Evolutionary conservation across 208 protist species (phyloP), one percentile per base, ranked within the genome.

Genomic region (Wallacemonas sp.): DNA sequence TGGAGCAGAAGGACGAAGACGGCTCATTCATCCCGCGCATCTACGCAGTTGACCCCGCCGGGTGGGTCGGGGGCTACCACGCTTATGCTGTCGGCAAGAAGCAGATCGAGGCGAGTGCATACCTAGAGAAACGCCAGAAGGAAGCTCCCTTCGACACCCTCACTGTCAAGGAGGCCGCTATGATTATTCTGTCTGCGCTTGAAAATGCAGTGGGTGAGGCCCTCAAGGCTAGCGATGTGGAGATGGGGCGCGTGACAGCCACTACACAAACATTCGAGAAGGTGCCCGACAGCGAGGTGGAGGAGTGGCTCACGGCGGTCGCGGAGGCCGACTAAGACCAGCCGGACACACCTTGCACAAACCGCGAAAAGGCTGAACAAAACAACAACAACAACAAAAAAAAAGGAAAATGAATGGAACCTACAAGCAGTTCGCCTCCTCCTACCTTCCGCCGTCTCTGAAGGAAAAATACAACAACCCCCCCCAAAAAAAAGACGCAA

Each of bases 101-200:
- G 73, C 94, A 99, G 72, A 88, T 94, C 66, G 98, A 99, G 72
- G 95, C 96, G 8, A 97, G 71, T 65, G 97, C 98, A 17, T 97
- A 95, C 64, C 77, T 99, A 15, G 97, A 99, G 71, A 99, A 99
- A 89, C 94, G 94, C 19, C 86, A 98, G 70, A 98, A 98, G 77
- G 69, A 62, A 46, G 84, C 84, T 19, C 78, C 86, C 4, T 88
- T 97, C 60, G 78, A 96, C 31, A 77, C 75, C 0, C 81, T 96
- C 2, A 60, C 78, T 8, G 72, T 93, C 72, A 82, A 84, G 66
- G 81, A 96, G 44, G 82, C 84, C 5, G 84, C 91, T 15, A 94
- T 94, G 86, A 83, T 91, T 38, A 86, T 85, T 2, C 82, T 96
- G 36, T 65, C 83, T 2, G 91, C 88, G 19, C 67, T 96, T 39